Evolutionary conservation across 345 rosid genomes (phyloP).

Genomic region (Citrus mangshanensis): DNA sequence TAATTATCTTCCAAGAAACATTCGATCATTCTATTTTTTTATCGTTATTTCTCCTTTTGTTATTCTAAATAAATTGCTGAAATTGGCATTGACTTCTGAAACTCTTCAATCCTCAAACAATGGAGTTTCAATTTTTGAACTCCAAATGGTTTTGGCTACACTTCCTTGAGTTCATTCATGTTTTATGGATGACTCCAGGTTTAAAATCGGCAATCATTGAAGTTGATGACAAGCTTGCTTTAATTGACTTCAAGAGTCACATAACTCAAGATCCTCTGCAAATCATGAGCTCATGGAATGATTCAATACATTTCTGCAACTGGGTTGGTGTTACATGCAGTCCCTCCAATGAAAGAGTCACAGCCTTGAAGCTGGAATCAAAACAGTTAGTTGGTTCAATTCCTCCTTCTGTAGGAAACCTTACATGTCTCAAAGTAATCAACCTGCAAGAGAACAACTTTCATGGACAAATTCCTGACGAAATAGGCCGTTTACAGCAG

Average conservation of each 20-base stretch:
- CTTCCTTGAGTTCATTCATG: background rate
- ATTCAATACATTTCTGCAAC: background rate
- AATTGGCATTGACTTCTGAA: background rate
- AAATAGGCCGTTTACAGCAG: constrained; percentile 11
- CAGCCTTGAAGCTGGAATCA: background rate
- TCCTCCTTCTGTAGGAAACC: background rate
- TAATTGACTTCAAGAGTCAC: background rate
- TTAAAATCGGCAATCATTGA: background rate
- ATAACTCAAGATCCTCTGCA: background rate
- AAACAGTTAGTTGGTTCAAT: background rate
- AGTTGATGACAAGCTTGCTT: background rate
- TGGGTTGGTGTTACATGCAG: background rate
- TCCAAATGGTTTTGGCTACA: background rate
- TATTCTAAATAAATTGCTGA: background rate
- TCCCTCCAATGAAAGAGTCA: background rate
- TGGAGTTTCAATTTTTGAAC: background rate
- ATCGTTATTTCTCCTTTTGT: background rate
- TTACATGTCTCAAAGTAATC: background rate
- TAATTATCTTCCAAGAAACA: background rate
- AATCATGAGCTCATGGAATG: background rate
- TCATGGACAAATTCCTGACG: constrained; percentile 2
- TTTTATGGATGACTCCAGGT: background rate
- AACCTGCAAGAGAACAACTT: background rate
- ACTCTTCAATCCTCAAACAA: background rate
- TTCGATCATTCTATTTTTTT: background rate